These are phyloP conservation scores for Pyrus hybrid DNA, from an alignment of 331 rosid species.

Conservation along the genomic window DNA sequence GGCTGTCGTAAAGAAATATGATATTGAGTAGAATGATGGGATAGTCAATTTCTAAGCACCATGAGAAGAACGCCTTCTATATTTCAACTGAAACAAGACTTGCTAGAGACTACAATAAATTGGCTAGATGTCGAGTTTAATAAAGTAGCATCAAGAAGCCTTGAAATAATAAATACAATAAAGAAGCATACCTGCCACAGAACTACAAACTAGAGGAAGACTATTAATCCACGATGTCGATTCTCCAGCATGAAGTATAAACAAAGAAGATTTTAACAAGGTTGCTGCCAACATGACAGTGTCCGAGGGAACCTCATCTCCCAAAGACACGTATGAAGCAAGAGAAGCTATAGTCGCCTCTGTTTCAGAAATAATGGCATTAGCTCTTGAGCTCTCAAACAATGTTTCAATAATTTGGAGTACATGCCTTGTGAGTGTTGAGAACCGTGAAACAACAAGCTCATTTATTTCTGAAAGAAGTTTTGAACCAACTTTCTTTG, in stretches of 20 bases:
- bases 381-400: slow-evolving; percentile 43
- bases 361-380: slow-evolving; percentile 29
- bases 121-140: neutral
- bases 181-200: slow-evolving; percentile 53
- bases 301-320: slow-evolving; percentile 65
- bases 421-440: slow-evolving; percentile 49
- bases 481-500: slow-evolving; percentile 39
- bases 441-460: slow-evolving; percentile 43
- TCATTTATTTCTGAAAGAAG: slow-evolving; percentile 42
- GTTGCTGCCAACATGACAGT: slow-evolving; percentile 54
- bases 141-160: neutral
- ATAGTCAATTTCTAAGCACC: neutral
- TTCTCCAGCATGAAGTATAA: slow-evolving; percentile 41
- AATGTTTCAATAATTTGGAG: slow-evolving; percentile 52
- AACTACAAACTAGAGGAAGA: slow-evolving; percentile 60
- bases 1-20: neutral
- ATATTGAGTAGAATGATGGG: neutral
- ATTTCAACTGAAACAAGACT: neutral
- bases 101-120: neutral
- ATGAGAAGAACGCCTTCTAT: neutral
- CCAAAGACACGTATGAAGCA: slow-evolving; percentile 54
- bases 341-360: slow-evolving; percentile 50
- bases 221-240: slow-evolving; percentile 45
- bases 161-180: slow-evolving; percentile 2
- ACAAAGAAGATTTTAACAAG: slow-evolving; percentile 47